Base-by-base conservation (phyloP, 257 asterid genomes). In the Ocimum tenuiflorum region DNA sequence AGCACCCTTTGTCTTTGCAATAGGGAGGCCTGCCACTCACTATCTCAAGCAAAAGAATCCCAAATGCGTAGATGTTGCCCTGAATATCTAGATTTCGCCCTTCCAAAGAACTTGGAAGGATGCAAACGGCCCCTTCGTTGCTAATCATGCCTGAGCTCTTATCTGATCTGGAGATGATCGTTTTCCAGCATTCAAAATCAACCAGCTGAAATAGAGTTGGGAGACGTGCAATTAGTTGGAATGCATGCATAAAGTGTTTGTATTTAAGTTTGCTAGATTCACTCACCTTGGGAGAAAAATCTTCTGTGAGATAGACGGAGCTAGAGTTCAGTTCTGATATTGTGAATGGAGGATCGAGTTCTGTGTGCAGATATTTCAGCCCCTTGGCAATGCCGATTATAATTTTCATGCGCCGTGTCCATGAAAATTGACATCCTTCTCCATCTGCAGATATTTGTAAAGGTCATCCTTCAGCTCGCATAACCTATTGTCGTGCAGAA, bases 261-360 rank as follows among this genome's bases (percentile, higher is more conserved):
- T n/a, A n/a, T n/a, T n/a, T n/a, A n/a, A n/a, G n/a, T n/a, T n/a
- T n/a, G n/a, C n/a, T n/a, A n/a, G n/a, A n/a, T n/a, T n/a, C n/a
- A n/a, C 80, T 55, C 56, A 83, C 92, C 92, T 89, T 91, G 56
- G 98, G 95, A 39, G 92, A 94, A 73, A 87, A 91, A 52, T 91
- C 98, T 54, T 91, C 98, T 0, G 98, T 91, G 12, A 91, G 85
- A 79, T 75, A 84, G 56, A 89, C 61, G 20, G 92, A 82, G 45
- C 79, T 80, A 1, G 97, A 89, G 63, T 73, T 86, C 78, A 91
- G 75, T 65, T 89, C 87, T 39, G 82, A 69, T 70, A 87, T 84
- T 7, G 91, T 65, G 39, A 91, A 74, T 0, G 97, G 85, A 4
- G 95, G 94, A 22, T 74, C 75, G 19, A 91, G 83, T 58, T 85